A percentile compares a stretch with the other conserved stretches of the same genome.
Conservation (phyloP, 2,329 filamentous ascomycete species). For the Cordyceps cicadae region DNA sequence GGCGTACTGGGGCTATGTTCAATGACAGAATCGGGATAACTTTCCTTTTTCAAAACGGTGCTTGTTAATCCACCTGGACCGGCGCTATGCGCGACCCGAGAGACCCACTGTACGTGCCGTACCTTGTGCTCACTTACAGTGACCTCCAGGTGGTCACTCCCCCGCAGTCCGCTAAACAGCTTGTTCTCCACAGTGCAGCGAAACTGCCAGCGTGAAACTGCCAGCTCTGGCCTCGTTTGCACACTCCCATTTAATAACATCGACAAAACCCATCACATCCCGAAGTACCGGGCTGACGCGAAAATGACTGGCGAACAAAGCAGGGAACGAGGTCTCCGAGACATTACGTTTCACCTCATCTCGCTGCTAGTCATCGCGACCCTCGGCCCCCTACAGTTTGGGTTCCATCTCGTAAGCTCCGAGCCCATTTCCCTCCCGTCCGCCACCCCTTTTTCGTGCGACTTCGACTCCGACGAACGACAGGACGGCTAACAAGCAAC, state of each 20-base stretch:
- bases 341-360: constrained; percentile 68
- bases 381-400: constrained; percentile 85
- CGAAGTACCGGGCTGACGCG: neutral
- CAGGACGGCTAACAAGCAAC: neutral
- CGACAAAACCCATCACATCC: neutral
- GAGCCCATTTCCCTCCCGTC: neutral
- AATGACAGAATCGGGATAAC: constrained; percentile 1
- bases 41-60: neutral
- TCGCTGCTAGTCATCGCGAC: constrained; percentile 69
- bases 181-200: too few relatives aligned
- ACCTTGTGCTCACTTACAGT: too few relatives aligned
- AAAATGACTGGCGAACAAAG: constrained; percentile 5
- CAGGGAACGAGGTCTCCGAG: constrained; percentile 25
- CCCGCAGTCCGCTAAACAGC: too few relatives aligned
- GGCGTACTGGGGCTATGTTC: neutral
- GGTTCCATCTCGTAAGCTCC: constrained; percentile 71
- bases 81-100: neutral
- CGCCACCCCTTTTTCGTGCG: neutral
- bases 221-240: neutral
- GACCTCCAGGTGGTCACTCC: too few relatives aligned
- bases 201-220: too few relatives aligned
- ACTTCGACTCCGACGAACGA: neutral
- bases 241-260: neutral
- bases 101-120: too few relatives aligned
- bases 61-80: neutral